Conservation (phyloP, 192 early-diverging fungal genomes). For the Entomortierella lignicola region DNA sequence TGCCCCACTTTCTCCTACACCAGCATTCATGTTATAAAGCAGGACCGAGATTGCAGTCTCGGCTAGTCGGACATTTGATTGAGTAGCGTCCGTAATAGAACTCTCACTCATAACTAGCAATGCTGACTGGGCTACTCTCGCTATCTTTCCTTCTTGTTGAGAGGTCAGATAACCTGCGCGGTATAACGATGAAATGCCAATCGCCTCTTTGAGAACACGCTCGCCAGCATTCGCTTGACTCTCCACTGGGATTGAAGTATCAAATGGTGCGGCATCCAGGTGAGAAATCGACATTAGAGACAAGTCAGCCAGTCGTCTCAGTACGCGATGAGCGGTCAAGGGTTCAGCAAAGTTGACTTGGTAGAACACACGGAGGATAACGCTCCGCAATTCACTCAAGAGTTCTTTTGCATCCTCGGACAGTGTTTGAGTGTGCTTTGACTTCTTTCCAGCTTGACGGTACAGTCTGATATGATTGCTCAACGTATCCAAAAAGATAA, state of each 20-base stretch:
- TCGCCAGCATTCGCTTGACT: slow-evolving; percentile 1
- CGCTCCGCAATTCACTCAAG: slow-evolving; percentile 21
- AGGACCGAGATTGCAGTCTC: slow-evolving; percentile 47
- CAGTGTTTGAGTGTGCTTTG: background rate
- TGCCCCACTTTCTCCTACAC: background rate
- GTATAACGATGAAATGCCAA: slow-evolving; percentile 36
- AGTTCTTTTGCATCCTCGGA: slow-evolving; percentile 34
- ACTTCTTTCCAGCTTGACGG: background rate
- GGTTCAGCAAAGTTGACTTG: background rate
- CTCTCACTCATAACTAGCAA: slow-evolving; percentile 11
- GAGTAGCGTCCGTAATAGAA: background rate
- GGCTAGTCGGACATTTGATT: background rate
- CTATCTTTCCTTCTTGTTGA: slow-evolving; percentile 35
- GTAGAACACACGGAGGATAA: slow-evolving; percentile 28
- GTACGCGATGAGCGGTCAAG: slow-evolving; percentile 9
- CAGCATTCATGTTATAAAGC: slow-evolving; percentile 35
- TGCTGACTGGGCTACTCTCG: slow-evolving; percentile 22
- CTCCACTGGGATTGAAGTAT: background rate
- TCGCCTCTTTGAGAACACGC: slow-evolving; percentile 33
- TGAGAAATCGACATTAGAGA: slow-evolving; percentile 46
- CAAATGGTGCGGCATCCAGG: slow-evolving; percentile 32
- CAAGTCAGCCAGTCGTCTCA: slow-evolving; percentile 44
- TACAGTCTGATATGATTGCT: slow-evolving; percentile 31
- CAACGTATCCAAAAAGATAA: slow-evolving; percentile 54
- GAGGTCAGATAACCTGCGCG: slow-evolving; percentile 39